phyloP scores from a whole-genome alignment of 495 filamentous ascomycete species.

The Neurospora sp. region DNA sequence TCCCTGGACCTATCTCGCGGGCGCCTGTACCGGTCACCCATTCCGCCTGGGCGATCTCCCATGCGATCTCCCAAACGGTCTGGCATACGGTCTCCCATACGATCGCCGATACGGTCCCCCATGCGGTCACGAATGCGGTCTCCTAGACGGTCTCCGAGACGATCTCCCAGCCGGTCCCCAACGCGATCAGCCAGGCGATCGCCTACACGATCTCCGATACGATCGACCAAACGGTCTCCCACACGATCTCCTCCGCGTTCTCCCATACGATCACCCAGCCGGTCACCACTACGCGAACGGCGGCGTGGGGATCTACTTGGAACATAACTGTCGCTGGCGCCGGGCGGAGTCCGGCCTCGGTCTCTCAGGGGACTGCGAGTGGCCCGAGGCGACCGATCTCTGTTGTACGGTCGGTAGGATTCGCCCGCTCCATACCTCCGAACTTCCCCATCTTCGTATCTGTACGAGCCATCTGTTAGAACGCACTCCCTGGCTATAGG shows the following conservation, averaged over 20 bases:
- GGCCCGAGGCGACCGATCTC: constrained; percentile 34
- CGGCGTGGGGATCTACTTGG: constrained; percentile 26
- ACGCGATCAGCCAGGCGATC: constrained; percentile 31
- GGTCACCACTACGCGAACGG: constrained; percentile 20
- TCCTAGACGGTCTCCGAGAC: not conserved
- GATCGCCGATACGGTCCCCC: not conserved
- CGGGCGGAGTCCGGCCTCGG: constrained; percentile 22
- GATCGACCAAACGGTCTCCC: constrained; percentile 10
- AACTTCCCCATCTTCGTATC: constrained; percentile 46
- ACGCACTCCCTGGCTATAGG: not conserved
- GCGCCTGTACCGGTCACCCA: constrained; percentile 21
- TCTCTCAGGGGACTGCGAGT: constrained; percentile 33
- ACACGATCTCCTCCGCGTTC: constrained; percentile 12
- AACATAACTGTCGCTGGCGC: constrained; percentile 25
- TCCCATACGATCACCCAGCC: constrained; percentile 10
- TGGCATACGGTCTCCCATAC: not conserved
- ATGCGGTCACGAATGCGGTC: not conserved
- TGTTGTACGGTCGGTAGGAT: constrained; percentile 42
- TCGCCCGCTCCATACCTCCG: constrained; percentile 46
- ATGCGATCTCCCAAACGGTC: not conserved
- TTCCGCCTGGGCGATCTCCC: constrained; percentile 16
- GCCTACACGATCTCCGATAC: constrained; percentile 23
- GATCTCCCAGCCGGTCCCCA: constrained; percentile 12
- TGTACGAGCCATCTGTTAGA: constrained; percentile 4
- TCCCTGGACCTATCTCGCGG: constrained; percentile 23